A percentile compares a stretch with the other conserved stretches of the same genome.
Evolutionary conservation across 1,284 basidiomycete genomes (phyloP).

Genomic region (Cutaneotrichosporon arboriforme): DNA sequence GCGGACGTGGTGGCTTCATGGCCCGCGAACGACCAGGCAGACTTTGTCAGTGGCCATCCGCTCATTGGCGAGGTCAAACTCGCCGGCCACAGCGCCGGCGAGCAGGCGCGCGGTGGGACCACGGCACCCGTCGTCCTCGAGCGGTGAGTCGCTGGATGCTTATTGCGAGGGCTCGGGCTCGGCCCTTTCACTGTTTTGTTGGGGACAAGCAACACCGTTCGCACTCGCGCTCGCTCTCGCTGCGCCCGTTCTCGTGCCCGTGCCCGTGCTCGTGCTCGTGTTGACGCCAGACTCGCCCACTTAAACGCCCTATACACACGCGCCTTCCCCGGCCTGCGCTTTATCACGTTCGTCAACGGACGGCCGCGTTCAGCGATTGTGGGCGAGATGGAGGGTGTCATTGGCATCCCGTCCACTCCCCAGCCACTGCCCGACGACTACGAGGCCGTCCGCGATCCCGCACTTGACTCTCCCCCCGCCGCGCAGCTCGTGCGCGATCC

Average conservation of each 20-base stretch:
- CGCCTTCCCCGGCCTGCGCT: conserved; percentile 67
- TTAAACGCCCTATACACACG: conserved; percentile 73
- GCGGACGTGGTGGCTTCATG: conserved; percentile 56
- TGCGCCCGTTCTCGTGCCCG: no score
- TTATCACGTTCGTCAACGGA: conserved; percentile 87
- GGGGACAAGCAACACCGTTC: no score
- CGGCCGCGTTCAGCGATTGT: conserved; percentile 65
- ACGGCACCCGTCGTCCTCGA: conserved; percentile 37
- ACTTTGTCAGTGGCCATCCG: conserved; percentile 76
- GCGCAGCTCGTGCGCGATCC: conserved; percentile 19
- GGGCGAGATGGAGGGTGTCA: conserved; percentile 67
- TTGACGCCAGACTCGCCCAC: conserved; percentile 46
- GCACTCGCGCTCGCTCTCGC: no score
- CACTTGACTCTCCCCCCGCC: conserved; percentile 46
- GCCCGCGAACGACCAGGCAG: conserved; percentile 57
- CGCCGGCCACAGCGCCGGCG: conserved; percentile 65
- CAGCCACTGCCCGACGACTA: conserved; percentile 30
- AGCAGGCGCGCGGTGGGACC: conserved; percentile 56
- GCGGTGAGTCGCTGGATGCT: conserved; percentile 26
- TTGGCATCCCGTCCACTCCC: conserved; percentile 46
- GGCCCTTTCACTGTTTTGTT: no score
- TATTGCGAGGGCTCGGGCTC: no score
- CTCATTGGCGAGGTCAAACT: conserved; percentile 74
- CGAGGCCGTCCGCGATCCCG: conserved; percentile 39
- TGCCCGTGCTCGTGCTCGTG: not conserved